These are phyloP conservation scores for Leccinum disarticulatum DNA, from an alignment of 768 basidiomycete species.

Conservation along the genomic window DNA sequence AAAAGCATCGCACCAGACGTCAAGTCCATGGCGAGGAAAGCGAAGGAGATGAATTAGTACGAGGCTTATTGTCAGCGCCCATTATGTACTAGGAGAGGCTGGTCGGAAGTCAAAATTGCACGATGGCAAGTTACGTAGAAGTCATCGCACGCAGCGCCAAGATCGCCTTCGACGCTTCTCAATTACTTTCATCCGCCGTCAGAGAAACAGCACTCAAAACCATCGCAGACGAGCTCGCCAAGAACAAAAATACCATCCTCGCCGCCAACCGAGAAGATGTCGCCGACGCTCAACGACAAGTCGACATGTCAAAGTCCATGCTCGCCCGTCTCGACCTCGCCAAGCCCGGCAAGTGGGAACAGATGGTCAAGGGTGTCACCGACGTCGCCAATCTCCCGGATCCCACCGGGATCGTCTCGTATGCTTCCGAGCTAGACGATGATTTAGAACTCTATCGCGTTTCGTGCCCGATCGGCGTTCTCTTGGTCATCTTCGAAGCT, in stretches of 20 bases:
- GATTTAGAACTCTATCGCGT: constrained; percentile 87
- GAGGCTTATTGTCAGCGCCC: neutral
- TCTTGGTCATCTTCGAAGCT: constrained; percentile 96
- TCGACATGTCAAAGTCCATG: constrained; percentile 79
- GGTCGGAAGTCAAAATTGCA: neutral
- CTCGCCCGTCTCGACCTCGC: constrained; percentile 83
- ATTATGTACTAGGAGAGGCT: no score
- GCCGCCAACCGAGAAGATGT: constrained; percentile 82
- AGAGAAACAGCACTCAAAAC: constrained; percentile 69
- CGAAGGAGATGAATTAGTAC: constrained; percentile 5
- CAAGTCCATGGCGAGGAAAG: constrained; percentile 21
- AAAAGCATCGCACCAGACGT: constrained; percentile 9
- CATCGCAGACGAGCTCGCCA: constrained; percentile 66
- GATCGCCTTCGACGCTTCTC: constrained; percentile 82
- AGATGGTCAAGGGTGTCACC: constrained; percentile 86
- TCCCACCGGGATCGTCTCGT: constrained; percentile 83
- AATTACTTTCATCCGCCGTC: constrained; percentile 67
- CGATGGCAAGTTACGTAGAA: constrained; percentile 33
- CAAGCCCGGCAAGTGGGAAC: constrained; percentile 86
- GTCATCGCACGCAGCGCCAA: constrained; percentile 79
- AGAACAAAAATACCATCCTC: constrained; percentile 66
- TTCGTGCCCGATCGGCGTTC: constrained; percentile 93
- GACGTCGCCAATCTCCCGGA: constrained; percentile 86
- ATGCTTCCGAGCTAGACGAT: constrained; percentile 89
- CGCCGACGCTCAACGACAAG: constrained; percentile 75